phyloP scores from a whole-genome alignment of 768 basidiomycete species.

The Kwoniella pini region DNA sequence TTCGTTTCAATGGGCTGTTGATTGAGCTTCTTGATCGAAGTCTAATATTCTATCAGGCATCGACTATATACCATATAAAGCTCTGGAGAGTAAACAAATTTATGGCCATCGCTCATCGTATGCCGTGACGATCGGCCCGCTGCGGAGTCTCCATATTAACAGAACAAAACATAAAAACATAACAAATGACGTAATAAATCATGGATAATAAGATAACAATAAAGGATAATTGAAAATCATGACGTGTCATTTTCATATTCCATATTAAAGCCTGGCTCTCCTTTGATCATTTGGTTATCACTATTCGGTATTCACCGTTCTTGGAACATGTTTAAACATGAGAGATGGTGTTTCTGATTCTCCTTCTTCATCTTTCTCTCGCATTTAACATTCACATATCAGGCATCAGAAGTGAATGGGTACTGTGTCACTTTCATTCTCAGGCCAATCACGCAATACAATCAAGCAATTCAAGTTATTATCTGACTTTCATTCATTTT shows the following conservation, averaged over 20 bases:
- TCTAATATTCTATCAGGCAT: too few species aligned
- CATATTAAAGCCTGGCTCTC: too few species aligned
- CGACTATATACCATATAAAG: too few species aligned
- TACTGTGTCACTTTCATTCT: neutral
- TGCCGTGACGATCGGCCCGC: neutral
- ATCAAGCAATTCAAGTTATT: too few species aligned
- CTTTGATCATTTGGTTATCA: neutral
- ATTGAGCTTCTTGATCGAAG: too few species aligned
- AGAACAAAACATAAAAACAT: neutral
- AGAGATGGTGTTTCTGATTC: slow-evolving; percentile 1
- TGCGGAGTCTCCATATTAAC: slow-evolving; percentile 1
- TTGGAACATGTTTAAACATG: neutral
- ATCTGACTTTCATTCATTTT: too few species aligned
- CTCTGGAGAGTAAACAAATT: too few species aligned
- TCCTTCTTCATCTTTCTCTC: neutral
- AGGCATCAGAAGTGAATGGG: slow-evolving; percentile 1
- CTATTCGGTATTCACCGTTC: neutral
- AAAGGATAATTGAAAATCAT: too few species aligned
- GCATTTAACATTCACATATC: neutral
- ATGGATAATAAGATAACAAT: too few species aligned
- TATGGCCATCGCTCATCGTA: too few species aligned
- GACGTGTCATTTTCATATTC: too few species aligned
- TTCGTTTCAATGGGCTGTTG: too few species aligned
- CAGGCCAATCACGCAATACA: neutral
- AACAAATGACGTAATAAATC: slow-evolving; percentile 7